Base-by-base conservation (phyloP, 73 alveolate genomes). In the Effrenium voratum region DNA sequence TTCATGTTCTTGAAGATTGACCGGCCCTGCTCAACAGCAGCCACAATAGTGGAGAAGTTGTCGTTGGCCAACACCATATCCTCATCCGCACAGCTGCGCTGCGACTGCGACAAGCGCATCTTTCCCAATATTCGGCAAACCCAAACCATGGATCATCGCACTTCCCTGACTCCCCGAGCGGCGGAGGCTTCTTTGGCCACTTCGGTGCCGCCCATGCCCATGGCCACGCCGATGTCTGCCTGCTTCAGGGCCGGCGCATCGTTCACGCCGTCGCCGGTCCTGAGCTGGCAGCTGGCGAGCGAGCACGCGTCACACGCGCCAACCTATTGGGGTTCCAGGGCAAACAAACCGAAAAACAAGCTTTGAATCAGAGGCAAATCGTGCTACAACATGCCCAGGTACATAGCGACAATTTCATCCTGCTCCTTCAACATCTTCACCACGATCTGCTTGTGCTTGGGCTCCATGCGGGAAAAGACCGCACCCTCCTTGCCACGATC, bases 181-280 rank as follows among this genome's bases (percentile, higher is more conserved):
- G 99, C 99, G 38, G 99, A 99, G 47, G 99, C 99, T 77, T 99
- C 99, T 99, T 99, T 99, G n/a, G 99, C 99, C 52, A 99, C 99
- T 99, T 99, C 99, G 32, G 99, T 99, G 70, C 99, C 99, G 59
- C 99, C 99, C 83, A 99, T 99, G 72, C 99, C 99, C 99, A 99
- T 99, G 68, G 98, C 98, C 55, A 93, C 86, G 16, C 98, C 98
- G 68, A 93, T 79, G 86, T 93, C 98, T 6, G 98, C 98, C 87
- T 90, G 86, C 36, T 70, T 43, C 63, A 90, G 75, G 52, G 99
- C 99, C 66, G 99, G 99, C 38, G 99, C 99, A 99, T 99, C 99
- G 93, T 99, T 99, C 63, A 99, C 99, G 44, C 99, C 99, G 99
- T 99, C 99, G 34, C 99, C 99, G 79, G 99, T 99, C 99, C 82